These are phyloP conservation scores for Penicillium subrubescens DNA, from an alignment of 495 filamentous ascomycete genomes.

Conservation along the genomic window DNA sequence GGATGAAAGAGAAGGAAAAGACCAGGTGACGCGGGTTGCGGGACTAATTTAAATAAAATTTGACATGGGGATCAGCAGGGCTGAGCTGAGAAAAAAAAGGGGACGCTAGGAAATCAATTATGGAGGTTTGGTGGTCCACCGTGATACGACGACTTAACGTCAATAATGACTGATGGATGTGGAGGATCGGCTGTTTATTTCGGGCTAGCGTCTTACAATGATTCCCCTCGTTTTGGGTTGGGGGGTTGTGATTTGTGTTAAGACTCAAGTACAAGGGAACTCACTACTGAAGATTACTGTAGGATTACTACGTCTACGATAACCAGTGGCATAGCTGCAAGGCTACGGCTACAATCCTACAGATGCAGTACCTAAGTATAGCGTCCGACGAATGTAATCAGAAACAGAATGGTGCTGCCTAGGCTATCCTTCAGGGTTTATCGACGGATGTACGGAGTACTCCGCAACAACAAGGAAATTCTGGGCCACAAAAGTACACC, in stretches of 20 bases:
- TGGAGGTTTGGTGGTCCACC: background rate
- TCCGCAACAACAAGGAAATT: background rate
- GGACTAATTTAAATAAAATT: constrained; percentile 16
- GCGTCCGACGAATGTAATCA: constrained; percentile 13
- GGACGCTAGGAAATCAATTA: constrained; percentile 2
- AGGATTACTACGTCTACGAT: background rate
- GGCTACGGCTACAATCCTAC: background rate
- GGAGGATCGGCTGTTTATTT: constrained; percentile 25
- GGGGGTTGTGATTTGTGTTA: background rate
- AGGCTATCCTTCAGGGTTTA: background rate
- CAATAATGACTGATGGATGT: constrained; percentile 12
- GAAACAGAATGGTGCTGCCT: constrained; percentile 30
- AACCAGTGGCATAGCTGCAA: too few relatives aligned
- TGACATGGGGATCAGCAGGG: constrained; percentile 10
- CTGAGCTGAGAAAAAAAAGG: constrained; percentile 4
- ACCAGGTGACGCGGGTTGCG: background rate
- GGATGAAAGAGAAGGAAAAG: background rate
- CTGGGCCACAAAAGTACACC: constrained; percentile 9
- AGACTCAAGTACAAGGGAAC: background rate
- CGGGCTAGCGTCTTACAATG: background rate
- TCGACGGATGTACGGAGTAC: background rate
- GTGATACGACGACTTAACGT: background rate
- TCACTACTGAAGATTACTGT: background rate
- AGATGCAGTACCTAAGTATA: constrained; percentile 21
- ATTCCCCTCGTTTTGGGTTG: background rate